Conservation (phyloP, 306 rosid genomes). For the Betula pendula region DNA sequence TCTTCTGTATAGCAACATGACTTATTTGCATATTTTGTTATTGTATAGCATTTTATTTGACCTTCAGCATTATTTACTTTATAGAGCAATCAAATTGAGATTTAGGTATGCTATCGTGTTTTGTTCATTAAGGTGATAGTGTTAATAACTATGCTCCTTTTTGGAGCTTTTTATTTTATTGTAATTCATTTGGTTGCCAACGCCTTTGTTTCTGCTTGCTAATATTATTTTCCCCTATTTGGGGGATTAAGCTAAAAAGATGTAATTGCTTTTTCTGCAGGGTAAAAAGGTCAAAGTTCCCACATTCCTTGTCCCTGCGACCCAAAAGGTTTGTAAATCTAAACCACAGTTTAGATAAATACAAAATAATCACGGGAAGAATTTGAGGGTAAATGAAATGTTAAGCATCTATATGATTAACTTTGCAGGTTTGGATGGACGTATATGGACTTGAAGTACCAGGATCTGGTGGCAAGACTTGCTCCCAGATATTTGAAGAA, state of each 20-base stretch:
- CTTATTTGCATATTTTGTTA: background rate
- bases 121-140: background rate
- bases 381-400: slow-evolving; percentile 7
- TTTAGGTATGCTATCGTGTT: background rate
- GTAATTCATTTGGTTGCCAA: background rate
- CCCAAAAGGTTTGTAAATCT: slow-evolving; percentile 75
- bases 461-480: slow-evolving; percentile 94
- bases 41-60: background rate
- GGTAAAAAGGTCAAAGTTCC: slow-evolving; percentile 94
- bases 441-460: slow-evolving; percentile 77
- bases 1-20: background rate
- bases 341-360: background rate
- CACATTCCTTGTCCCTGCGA: slow-evolving; percentile 96
- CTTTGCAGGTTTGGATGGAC: slow-evolving; percentile 90
- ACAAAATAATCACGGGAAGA: slow-evolving; percentile 16
- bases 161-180: slow-evolving; percentile 5
- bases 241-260: background rate
- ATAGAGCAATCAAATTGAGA: background rate
- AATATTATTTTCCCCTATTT: slow-evolving; percentile 4
- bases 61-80: background rate
- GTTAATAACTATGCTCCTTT: background rate
- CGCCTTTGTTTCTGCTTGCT: background rate
- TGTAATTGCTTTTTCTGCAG: slow-evolving; percentile 46
- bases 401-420: slow-evolving; percentile 10
- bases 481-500: slow-evolving; percentile 98